A percentile compares a stretch with the other conserved stretches of the same genome.
Conservation (phyloP, 495 filamentous ascomycete species). For the Hypoxylon lenormandii region DNA sequence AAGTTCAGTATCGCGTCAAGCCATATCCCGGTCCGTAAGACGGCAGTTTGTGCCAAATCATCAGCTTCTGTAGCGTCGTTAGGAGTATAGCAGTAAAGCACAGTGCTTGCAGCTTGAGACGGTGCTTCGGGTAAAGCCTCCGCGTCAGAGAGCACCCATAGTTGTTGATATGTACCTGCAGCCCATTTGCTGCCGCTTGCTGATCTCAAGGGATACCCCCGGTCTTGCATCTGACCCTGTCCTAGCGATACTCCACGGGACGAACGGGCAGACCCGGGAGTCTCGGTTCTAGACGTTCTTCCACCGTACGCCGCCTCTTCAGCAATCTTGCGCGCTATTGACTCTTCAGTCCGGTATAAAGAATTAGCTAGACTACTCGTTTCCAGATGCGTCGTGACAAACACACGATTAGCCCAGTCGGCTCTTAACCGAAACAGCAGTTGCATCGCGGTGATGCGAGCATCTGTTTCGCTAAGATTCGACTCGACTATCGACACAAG, state of each 20-base stretch:
- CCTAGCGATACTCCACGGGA: constrained; percentile 62
- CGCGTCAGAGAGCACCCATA: constrained; percentile 66
- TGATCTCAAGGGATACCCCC: constrained; percentile 50
- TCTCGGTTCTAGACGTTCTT: constrained; percentile 55
- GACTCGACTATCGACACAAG: constrained; percentile 70
- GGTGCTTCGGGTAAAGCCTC: constrained; percentile 63
- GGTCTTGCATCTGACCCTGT: constrained; percentile 57
- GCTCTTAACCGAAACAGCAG: constrained; percentile 85
- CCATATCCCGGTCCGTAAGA: constrained; percentile 78
- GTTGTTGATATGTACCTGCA: constrained; percentile 55
- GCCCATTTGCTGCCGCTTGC: constrained; percentile 54
- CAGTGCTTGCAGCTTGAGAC: constrained; percentile 57
- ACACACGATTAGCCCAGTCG: constrained; percentile 78
- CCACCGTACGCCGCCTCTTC: constrained; percentile 62
- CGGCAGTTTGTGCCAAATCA: constrained; percentile 30
- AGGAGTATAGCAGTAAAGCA: constrained; percentile 50
- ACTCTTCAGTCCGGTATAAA: constrained; percentile 73
- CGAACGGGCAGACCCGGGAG: constrained; percentile 51
- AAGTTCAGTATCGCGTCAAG: constrained; percentile 78
- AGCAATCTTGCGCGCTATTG: constrained; percentile 62
- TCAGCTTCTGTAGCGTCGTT: constrained; percentile 30
- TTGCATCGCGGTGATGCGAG: constrained; percentile 83
- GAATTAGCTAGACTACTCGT: constrained; percentile 76
- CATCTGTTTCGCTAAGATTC: constrained; percentile 68
- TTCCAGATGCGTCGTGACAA: constrained; percentile 73